Percentiles rank a stretch among this genome's conserved stretches.
These are phyloP conservation scores for Blastomyces silverae DNA, from an alignment of 2,329 filamentous ascomycete species.

Conservation along the genomic window DNA sequence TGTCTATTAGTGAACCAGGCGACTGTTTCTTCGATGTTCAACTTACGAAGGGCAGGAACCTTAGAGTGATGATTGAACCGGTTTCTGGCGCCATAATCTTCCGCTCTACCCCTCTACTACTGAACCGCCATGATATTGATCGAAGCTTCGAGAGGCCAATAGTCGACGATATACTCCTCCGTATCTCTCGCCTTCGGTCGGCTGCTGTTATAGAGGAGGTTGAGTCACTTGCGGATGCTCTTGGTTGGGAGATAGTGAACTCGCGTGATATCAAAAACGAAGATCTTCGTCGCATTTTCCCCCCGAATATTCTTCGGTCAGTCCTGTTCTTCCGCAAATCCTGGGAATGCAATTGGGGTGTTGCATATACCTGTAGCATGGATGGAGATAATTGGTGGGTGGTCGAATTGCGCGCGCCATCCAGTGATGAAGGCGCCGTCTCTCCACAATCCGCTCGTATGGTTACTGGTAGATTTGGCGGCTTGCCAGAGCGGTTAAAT, in stretches of 20 bases:
- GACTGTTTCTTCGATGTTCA: conserved; percentile 63
- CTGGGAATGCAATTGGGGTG: conserved; percentile 67
- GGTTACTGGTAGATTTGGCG: conserved; percentile 28
- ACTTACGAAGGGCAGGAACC: conserved; percentile 55
- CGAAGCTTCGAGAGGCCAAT: conserved; percentile 53
- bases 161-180: conserved; percentile 36
- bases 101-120: conserved; percentile 55
- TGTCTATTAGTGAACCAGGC: conserved; percentile 56
- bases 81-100: conserved; percentile 70
- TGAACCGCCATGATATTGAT: conserved; percentile 54
- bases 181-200: conserved; percentile 36
- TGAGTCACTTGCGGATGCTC: conserved; percentile 31
- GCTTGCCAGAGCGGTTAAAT: conserved; percentile 21
- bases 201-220: conserved; percentile 37
- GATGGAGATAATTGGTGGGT: conserved; percentile 75
- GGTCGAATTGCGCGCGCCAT: conserved; percentile 35
- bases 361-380: conserved; percentile 63
- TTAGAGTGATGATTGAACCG: conserved; percentile 64
- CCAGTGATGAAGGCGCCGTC: conserved; percentile 15
- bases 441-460: conserved; percentile 27
- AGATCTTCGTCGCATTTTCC: conserved; percentile 53
- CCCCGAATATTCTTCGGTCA: conserved; percentile 56
- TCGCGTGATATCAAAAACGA: conserved; percentile 35
- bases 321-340: conserved; percentile 60
- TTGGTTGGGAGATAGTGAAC: conserved; percentile 37